Base-by-base conservation (phyloP, 306 rosid species). In the Chamaecrista fasciculata region DNA sequence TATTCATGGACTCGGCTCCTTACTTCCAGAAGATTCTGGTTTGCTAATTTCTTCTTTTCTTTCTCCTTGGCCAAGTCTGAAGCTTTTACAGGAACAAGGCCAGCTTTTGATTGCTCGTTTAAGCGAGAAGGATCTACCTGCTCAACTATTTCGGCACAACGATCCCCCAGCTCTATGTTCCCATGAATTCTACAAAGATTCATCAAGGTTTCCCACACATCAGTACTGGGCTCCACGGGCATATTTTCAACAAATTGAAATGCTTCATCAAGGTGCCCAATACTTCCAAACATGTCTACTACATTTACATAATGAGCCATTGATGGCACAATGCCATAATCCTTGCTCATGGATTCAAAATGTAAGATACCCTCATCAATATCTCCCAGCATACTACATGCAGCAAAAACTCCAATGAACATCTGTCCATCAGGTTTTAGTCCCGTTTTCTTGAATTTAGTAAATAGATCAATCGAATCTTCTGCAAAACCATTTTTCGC, bases 1-100 rank as follows among this genome's bases (percentile, higher is more conserved):
- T 90, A 90, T 81, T 90, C 96, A 66, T 81, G 96, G 64, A 90
- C 91, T 31, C 89, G 79, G 73, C 93, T 90, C 82, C 87, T 78
- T 34, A 83, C 86, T 74, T 86, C 92, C 55, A 84, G 78, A 62
- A 80, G 84, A 83, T 81, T 88, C 64, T 83, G 84, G 36, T 82
- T 81, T 2, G 77, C 69, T 58, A 82, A 24, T 55, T 84, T 84
- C 76, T 83, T 89, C 72, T 79, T 87, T 71, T 82, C 92, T 63
- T 72, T 84, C 83, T 79, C 87, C 51, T 79, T 88, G 24, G 55
- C 75, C 42, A 84, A 60, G 71, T 88, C 91, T 52, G 86, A 75
- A 40, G 76, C 56, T 78, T 82, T 86, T 26, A 79, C 76, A 51
- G 84, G 95, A 56, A 91, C 58, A 79, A 88, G 91, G 70, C 97